Evolutionary conservation across 805 yeast species (phyloP).

Genomic region (Metschnikowia gruessii): DNA sequence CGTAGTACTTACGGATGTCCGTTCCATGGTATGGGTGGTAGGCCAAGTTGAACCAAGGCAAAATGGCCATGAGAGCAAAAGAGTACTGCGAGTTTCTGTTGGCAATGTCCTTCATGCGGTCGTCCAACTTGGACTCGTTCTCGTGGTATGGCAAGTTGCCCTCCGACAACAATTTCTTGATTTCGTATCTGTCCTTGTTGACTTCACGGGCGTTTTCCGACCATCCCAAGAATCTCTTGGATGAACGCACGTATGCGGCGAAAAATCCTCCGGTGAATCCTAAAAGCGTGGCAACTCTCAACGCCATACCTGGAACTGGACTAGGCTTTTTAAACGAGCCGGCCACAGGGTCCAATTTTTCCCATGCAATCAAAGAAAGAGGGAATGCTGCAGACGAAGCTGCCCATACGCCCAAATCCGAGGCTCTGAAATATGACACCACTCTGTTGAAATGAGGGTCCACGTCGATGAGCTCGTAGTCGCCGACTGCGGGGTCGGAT

Average conservation of each 20-base stretch:
- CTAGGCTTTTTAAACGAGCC: conserved; percentile 45
- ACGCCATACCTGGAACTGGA: conserved; percentile 51
- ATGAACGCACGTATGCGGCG: conserved; percentile 63
- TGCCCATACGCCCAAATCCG: conserved; percentile 57
- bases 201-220: conserved; percentile 72
- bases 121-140: conserved; percentile 52
- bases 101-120: conserved; percentile 70
- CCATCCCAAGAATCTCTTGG: conserved; percentile 75
- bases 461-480: conserved; percentile 59
- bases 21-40: conserved; percentile 82
- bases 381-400: conserved; percentile 43
- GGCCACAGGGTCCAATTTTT: conserved; percentile 40
- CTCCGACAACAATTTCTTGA: conserved; percentile 60
- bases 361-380: conserved; percentile 41
- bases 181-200: conserved; percentile 66
- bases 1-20: conserved; percentile 45
- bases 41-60: conserved; percentile 83
- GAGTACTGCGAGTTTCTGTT: conserved; percentile 77
- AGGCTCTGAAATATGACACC: conserved; percentile 64
- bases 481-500: conserved; percentile 24
- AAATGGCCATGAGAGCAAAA: conserved; percentile 51
- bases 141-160: conserved; percentile 68
- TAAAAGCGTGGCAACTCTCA: conserved; percentile 58
- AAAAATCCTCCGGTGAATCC: conserved; percentile 75
- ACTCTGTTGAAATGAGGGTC: conserved; percentile 78